Conservation (phyloP, 176 grass and related monocot species). For the Neostapfia colusana region DNA sequence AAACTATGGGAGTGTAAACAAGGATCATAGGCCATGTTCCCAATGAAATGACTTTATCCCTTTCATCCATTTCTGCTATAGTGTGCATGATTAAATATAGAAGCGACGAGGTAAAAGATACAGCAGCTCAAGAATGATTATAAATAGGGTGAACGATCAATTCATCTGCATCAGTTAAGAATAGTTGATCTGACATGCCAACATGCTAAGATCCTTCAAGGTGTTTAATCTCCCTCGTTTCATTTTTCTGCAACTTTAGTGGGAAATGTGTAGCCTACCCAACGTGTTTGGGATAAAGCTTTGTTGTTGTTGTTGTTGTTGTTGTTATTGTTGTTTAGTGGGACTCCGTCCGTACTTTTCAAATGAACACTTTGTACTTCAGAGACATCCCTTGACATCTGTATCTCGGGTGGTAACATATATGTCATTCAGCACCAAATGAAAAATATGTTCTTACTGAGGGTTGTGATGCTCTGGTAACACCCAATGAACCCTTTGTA, state of each 20-base stretch:
- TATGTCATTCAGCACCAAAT: neutral
- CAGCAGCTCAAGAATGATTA: neutral
- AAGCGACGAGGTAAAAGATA: neutral
- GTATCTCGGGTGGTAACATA: neutral
- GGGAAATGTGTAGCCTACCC: too few species aligned
- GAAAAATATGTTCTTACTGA: neutral
- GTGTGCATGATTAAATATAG: neutral
- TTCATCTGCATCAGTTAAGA: neutral
- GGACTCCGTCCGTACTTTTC: too few species aligned
- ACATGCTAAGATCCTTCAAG: slow-evolving; percentile 13
- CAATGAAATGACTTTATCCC: too few species aligned
- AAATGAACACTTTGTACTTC: neutral
- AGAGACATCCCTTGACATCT: neutral
- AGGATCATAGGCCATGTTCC: too few species aligned
- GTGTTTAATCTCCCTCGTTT: neutral
- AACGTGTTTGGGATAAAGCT: too few species aligned
- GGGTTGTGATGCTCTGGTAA: neutral
- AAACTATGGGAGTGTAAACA: too few species aligned
- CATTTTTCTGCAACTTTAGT: too few species aligned
- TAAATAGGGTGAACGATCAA: neutral
- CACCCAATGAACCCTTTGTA: neutral
- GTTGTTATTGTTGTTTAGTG: too few species aligned
- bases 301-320: too few species aligned
- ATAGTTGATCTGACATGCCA: slow-evolving; percentile 1
- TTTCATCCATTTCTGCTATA: neutral